Evolutionary conservation across 2,329 filamentous ascomycete genomes (phyloP).

Genomic region (Aspergillus eucalypticola): DNA sequence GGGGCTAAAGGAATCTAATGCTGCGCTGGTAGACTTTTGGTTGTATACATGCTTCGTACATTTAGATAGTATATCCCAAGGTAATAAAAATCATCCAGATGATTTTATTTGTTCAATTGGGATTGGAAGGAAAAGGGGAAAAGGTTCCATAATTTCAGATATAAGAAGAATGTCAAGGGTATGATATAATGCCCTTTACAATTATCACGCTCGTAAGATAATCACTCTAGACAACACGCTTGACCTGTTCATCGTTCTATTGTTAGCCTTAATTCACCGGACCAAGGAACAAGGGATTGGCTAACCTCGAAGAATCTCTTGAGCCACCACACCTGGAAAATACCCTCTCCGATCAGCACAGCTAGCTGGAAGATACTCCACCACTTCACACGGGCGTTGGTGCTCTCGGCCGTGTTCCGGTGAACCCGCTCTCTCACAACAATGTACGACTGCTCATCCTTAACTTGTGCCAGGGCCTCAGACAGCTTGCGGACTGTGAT

Average conservation of each 20-base stretch:
- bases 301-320: slow-evolving; percentile 92
- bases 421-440: slow-evolving; percentile 92
- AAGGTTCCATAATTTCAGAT: not conserved
- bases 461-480: slow-evolving; percentile 85
- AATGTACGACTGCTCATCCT: slow-evolving; percentile 98
- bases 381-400: slow-evolving; percentile 97
- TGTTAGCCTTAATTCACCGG: not conserved
- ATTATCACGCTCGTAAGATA: slow-evolving; percentile 15
- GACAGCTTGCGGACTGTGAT: slow-evolving; percentile 73
- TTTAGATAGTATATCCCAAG: not conserved
- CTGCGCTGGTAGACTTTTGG: not conserved
- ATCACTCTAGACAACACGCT: slow-evolving; percentile 45
- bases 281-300: slow-evolving; percentile 11
- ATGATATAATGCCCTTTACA: slow-evolving; percentile 4
- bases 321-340: slow-evolving; percentile 99
- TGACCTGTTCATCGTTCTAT: slow-evolving; percentile 37
- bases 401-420: slow-evolving; percentile 98
- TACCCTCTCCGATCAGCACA: slow-evolving; percentile 83
- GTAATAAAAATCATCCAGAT: slow-evolving; percentile 12
- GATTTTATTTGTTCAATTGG: slow-evolving; percentile 5
- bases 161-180: slow-evolving; percentile 4
- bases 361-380: slow-evolving; percentile 97
- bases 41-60: slow-evolving; percentile 4
- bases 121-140: not conserved
- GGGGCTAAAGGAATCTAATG: not conserved